phyloP scores from a whole-genome alignment of 768 basidiomycete species.

The Roridomyces roridus region DNA sequence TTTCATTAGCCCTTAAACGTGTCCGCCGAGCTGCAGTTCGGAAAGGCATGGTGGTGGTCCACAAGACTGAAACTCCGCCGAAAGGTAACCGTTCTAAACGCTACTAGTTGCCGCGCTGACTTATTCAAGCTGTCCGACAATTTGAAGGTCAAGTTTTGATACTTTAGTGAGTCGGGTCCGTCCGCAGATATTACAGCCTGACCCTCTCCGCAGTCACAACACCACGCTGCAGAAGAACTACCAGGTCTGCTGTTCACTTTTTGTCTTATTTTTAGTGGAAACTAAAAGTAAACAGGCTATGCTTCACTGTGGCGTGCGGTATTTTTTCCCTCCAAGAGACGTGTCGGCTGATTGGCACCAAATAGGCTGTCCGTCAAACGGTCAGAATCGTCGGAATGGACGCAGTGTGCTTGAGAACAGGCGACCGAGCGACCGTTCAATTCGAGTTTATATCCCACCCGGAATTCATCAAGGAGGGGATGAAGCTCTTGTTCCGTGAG shows the following conservation, averaged over 20 bases:
- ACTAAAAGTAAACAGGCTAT: constrained; percentile 61
- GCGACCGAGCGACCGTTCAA: constrained; percentile 91
- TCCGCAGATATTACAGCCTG: not conserved
- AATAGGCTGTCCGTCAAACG: constrained; percentile 89
- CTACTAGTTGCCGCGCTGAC: no score
- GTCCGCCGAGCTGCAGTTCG: constrained; percentile 81
- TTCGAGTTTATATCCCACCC: constrained; percentile 95
- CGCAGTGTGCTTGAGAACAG: constrained; percentile 87
- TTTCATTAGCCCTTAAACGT: constrained; percentile 91
- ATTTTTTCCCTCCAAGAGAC: not conserved
- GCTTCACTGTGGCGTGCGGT: constrained; percentile 86
- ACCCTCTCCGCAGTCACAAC: constrained; percentile 66
- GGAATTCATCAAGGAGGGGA: constrained; percentile 92
- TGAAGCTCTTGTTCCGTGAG: constrained; percentile 93
- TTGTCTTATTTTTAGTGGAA: not conserved
- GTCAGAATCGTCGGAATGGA: constrained; percentile 92
- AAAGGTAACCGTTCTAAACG: constrained; percentile 52
- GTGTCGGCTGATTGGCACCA: constrained; percentile 7
- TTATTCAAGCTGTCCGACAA: constrained; percentile 65
- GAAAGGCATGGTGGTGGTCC: constrained; percentile 94
- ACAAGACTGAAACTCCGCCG: constrained; percentile 79
- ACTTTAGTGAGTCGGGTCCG: constrained; percentile 70
- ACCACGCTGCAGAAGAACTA: constrained; percentile 93
- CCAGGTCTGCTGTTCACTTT: constrained; percentile 65
- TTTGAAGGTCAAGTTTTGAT: constrained; percentile 97